phyloP scores from a whole-genome alignment of 257 asterid species.

The Euphrasia confusa region DNA sequence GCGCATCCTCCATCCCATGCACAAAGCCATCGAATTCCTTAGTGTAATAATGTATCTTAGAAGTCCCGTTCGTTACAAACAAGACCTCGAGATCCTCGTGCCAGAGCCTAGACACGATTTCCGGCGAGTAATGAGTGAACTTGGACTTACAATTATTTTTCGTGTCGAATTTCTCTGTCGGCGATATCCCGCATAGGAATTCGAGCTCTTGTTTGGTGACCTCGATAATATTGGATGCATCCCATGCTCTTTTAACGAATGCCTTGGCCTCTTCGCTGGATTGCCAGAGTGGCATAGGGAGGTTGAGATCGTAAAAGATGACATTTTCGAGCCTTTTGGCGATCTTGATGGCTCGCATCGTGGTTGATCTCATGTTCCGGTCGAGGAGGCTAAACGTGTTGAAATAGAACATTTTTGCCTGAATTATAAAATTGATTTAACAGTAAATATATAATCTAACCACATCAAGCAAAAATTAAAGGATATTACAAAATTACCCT shows the following conservation, averaged over 20 bases:
- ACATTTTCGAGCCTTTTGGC: conserved; percentile 66
- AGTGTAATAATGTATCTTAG: conserved; percentile 91
- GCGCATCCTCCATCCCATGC: conserved; percentile 89
- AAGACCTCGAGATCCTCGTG: conserved; percentile 77
- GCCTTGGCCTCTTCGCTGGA: conserved; percentile 64
- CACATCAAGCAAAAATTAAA: conserved; percentile 6
- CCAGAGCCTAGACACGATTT: conserved; percentile 73
- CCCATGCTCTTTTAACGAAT: conserved; percentile 62
- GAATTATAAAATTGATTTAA: conserved; percentile 28
- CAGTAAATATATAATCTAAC: conserved; percentile 21
- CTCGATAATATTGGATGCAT: conserved; percentile 73
- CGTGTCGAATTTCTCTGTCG: conserved; percentile 62
- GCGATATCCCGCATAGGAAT: conserved; percentile 72
- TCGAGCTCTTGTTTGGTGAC: conserved; percentile 93
- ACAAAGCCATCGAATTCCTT: conserved; percentile 69
- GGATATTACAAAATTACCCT: neutral
- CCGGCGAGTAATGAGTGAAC: conserved; percentile 74
- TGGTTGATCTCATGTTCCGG: conserved; percentile 65
- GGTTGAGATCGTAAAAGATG: conserved; percentile 77
- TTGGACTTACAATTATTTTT: conserved; percentile 61
- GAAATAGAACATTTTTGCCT: conserved; percentile 94
- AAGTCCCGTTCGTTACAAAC: conserved; percentile 92
- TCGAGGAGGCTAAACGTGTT: conserved; percentile 80
- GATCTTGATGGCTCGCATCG: conserved; percentile 58
- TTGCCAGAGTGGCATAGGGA: conserved; percentile 85